Conservation (phyloP, 495 filamentous ascomycete genomes). For the Aspergillus bertholletiae region DNA sequence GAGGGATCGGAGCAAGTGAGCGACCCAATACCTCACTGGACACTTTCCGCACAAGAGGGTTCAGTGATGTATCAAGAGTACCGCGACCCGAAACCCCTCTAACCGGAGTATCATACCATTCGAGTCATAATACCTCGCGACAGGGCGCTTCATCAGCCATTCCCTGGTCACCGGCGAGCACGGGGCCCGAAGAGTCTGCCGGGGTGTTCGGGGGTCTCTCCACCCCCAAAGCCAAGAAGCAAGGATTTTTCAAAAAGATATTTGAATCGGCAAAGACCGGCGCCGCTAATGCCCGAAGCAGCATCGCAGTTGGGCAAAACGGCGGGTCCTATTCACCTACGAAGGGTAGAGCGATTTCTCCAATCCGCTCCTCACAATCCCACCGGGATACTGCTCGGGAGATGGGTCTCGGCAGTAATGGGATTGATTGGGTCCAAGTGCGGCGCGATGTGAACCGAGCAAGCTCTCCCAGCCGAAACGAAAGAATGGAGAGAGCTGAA, state of each 20-base stretch:
- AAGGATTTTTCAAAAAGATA: conserved; percentile 94
- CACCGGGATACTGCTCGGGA: conserved; percentile 56
- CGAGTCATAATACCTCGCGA: conserved; percentile 69
- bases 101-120: conserved; percentile 77
- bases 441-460: conserved; percentile 92
- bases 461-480: conserved; percentile 85
- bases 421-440: conserved; percentile 92
- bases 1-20: conserved; percentile 48
- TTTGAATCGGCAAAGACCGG: conserved; percentile 92
- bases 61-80: conserved; percentile 39
- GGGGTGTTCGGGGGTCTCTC: conserved; percentile 71
- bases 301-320: conserved; percentile 64
- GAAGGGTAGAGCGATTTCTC: conserved; percentile 39
- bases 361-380: conserved; percentile 27
- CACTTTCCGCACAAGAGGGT: conserved; percentile 35
- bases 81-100: conserved; percentile 66
- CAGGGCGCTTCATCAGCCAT: conserved; percentile 45
- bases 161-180: conserved; percentile 39
- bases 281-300: conserved; percentile 83
- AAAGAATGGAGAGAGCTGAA: conserved; percentile 81
- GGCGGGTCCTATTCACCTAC: conserved; percentile 46
- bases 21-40: conserved; percentile 54
- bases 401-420: conserved; percentile 56
- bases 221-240: conserved; percentile 87
- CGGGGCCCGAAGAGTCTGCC: conserved; percentile 42